Conservation (phyloP, 345 rosid genomes). For the Salix exigua region DNA sequence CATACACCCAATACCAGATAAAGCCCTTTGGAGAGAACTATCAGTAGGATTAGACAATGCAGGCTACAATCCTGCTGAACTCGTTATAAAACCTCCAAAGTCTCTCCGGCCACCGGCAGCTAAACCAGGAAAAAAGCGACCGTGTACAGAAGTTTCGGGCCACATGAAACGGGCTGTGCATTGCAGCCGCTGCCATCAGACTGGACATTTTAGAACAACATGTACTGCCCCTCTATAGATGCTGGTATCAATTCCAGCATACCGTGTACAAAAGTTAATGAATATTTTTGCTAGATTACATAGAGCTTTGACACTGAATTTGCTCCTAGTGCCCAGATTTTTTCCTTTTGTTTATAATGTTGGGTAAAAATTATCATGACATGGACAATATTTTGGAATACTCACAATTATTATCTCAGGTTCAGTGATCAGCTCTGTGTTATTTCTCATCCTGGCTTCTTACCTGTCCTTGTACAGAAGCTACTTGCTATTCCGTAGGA, state of each 20-base stretch:
- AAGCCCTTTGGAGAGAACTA: slow-evolving; percentile 70
- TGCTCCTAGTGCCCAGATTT: neutral
- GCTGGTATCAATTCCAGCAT: neutral
- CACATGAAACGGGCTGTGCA: slow-evolving; percentile 82
- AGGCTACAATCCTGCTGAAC: slow-evolving; percentile 29
- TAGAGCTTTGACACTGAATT: no score
- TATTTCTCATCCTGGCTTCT: neutral
- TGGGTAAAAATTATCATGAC: neutral
- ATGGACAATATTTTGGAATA: neutral
- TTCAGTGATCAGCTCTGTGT: neutral
- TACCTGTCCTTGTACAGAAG: no score
- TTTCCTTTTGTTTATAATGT: neutral
- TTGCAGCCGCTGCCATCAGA: slow-evolving; percentile 94
- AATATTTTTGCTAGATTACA: no score
- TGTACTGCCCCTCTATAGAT: slow-evolving; percentile 77
- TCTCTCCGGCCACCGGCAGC: slow-evolving; percentile 80
- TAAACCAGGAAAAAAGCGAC: slow-evolving; percentile 86
- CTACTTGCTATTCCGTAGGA: no score
- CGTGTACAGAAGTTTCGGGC: slow-evolving; percentile 74
- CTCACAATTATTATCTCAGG: no score
- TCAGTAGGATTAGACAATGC: slow-evolving; percentile 35
- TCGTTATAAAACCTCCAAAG: slow-evolving; percentile 68
- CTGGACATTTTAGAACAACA: slow-evolving; percentile 95
- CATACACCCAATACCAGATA: slow-evolving; percentile 91
- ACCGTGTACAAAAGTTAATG: neutral